Evolutionary conservation across 495 filamentous ascomycete genomes (phyloP), one percentile per base, ranked within the genome.

Genomic region (Pseudevernia furfuracea): DNA sequence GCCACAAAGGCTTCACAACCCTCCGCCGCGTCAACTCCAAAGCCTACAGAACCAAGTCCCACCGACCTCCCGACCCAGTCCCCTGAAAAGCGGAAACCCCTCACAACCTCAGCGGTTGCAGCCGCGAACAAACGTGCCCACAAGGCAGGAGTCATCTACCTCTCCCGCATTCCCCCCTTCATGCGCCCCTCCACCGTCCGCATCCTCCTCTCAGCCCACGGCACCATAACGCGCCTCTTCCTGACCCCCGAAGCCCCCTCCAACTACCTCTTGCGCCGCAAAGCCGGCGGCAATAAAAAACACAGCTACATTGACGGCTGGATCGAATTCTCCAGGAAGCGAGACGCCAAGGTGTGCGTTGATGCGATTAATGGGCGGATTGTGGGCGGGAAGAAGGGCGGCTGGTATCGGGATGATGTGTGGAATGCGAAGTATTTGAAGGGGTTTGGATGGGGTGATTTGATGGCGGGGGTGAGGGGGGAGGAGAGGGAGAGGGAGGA

Each of bases 131-230:
- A 70, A 61, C 32, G 61, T 64, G 34, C 67, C 15, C 41, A 77
- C 48, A 75, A 79, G 68, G 87, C 88, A 0, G 92, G 92, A 44
- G 67, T 71, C 19, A 77, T 97, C 59, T 97, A 97, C 72, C 78
- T 97, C 60, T 95, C 91, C 5, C 88, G 92, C 52, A 82, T 96
- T 30, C 94, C 95, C 15, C 94, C 94, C 11, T 97, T 96, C 74
- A 91, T 98, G 82, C 96, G 94, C 70, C 95, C 95, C 21, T 78
- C 79, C 53, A 91, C 92, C 52, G 75, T 97, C 25, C 87, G 89
- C 58, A 81, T 84, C 11, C 82, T 96, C 19, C 82, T 98, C 39
- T 82, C 89, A 56, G 82, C 84, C 4, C 88, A 93, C 64, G 90
- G 90, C 25, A 82, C 84, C 25, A 89, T 97, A 67, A 88, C 87